Evolutionary conservation across 805 yeast species (phyloP).

Genomic region (Saccharomyces cerevisiae): DNA sequence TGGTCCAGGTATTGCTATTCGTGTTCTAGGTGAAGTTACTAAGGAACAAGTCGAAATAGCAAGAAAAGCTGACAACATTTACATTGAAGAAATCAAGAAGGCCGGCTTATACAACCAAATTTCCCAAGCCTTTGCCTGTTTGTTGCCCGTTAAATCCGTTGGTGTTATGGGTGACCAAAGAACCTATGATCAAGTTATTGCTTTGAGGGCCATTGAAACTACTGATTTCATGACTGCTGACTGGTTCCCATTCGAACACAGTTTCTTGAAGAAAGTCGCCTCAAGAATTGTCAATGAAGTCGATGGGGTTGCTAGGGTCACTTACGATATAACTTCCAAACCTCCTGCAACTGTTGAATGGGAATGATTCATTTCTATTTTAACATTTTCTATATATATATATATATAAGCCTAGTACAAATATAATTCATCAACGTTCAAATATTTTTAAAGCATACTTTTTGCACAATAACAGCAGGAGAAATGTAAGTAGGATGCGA

Average conservation of each 20-base stretch:
- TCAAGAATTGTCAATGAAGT: conserved; percentile 97
- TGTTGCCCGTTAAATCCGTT: conserved; percentile 94
- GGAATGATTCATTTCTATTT: conserved; percentile 50
- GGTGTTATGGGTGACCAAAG: conserved; percentile 99
- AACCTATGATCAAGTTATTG: conserved; percentile 98
- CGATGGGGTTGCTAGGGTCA: conserved; percentile 97
- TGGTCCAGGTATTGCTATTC: conserved; percentile 99
- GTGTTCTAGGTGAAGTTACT: conserved; percentile 95
- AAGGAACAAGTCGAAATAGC: conserved; percentile 90
- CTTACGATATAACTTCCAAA: conserved; percentile 95
- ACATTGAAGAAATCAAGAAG: conserved; percentile 88
- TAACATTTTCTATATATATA: background rate
- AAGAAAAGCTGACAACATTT: conserved; percentile 92
- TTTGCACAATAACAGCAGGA: background rate
- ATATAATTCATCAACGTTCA: background rate
- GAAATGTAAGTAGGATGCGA: background rate
- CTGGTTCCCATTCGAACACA: conserved; percentile 91
- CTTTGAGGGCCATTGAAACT: conserved; percentile 96
- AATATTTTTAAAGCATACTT: background rate
- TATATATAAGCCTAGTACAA: background rate
- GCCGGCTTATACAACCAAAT: conserved; percentile 90
- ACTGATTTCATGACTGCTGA: conserved; percentile 99
- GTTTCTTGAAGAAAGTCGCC: conserved; percentile 86
- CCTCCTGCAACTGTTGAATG: conserved; percentile 99
- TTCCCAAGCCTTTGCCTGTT: conserved; percentile 95